Percentiles rank a stretch among this genome's conserved stretches.
Conservation (phyloP, 805 yeast species). For the Metschnikowia orientalis region DNA sequence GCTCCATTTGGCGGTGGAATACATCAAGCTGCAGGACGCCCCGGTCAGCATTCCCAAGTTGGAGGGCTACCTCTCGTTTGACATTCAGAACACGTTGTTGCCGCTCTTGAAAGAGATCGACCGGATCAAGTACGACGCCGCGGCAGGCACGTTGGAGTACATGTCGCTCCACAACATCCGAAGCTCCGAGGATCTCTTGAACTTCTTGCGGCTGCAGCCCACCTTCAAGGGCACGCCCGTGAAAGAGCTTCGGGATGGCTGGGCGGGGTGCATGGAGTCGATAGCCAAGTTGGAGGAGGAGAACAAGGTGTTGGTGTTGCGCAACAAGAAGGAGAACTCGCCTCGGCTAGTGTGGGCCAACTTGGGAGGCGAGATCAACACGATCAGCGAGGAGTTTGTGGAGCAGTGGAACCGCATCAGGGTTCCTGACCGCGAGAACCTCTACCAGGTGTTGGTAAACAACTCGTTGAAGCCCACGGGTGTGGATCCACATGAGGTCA, state of each 20-base stretch:
- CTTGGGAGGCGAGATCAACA: conserved; percentile 64
- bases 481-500: conserved; percentile 93
- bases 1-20: conserved; percentile 86
- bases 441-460: conserved; percentile 72
- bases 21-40: conserved; percentile 65
- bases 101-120: conserved; percentile 72
- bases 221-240: conserved; percentile 87
- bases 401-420: conserved; percentile 74
- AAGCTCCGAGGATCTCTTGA: conserved; percentile 69
- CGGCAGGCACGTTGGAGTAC: conserved; percentile 68
- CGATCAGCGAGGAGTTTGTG: conserved; percentile 77
- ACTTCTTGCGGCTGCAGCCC: conserved; percentile 70
- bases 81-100: conserved; percentile 58
- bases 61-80: conserved; percentile 60
- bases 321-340: conserved; percentile 88
- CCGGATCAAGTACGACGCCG: conserved; percentile 65
- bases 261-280: conserved; percentile 84
- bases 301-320: conserved; percentile 71
- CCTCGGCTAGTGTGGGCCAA: conserved; percentile 95
- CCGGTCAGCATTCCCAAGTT: conserved; percentile 67
- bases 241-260: conserved; percentile 81
- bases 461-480: conserved; percentile 95
- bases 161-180: conserved; percentile 86
- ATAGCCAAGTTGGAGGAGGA: conserved; percentile 74
- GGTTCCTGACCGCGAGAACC: conserved; percentile 76